Base-by-base conservation (phyloP, 352 stramenopile genomes). In the Nothophytophthora sp. region DNA sequence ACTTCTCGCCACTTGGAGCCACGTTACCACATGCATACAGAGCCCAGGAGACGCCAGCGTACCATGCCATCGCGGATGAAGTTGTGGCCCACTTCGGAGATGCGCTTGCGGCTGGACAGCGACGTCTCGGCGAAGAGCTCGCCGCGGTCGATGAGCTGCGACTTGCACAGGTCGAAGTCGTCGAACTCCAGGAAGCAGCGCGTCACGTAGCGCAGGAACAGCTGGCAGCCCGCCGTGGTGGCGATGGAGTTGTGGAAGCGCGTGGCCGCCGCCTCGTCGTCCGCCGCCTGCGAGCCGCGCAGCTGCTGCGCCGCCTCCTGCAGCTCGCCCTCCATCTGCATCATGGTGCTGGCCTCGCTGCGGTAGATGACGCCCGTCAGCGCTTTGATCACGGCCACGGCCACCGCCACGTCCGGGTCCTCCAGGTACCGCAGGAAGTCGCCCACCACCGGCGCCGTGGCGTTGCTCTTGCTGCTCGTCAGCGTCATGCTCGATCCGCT, bases 21-120 rank as follows among this genome's bases (percentile, higher is more conserved):
- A 29, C 15, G 22, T 30, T n/a, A 33, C 13, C 32, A 45, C 29
- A 24, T 16, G 11, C 12, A 44, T 5, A 35, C 10, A 32, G 27
- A 32, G 27, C 27, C 12, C 6, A 44, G n/a, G 19, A n/a, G 23
- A 16, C 13, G 16, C 10, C 22, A 44, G 3, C 60, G 50, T 52
- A 95, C 88, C 67, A 92, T 90, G 55, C 92, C 93, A 49, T 98
- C 92, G 32, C 92, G 80, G 34, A 99, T 92, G 60, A 99, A 99
- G 58, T 87, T 92, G 61, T 97, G 80, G 23, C 92, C 96, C 9
- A 98, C 74, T 34, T 89, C 71, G 16, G 91, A 90, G 64, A 99
- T 99, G 39, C 86, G 81, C 76, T 98, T 88, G 20, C 96, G 81
- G 41, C 92, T 97, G 19, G 77, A 87, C 11, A 98, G 69, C 37